Conservation (phyloP, 192 early-diverging fungal genomes). For the Anaeromyces robustus region DNA sequence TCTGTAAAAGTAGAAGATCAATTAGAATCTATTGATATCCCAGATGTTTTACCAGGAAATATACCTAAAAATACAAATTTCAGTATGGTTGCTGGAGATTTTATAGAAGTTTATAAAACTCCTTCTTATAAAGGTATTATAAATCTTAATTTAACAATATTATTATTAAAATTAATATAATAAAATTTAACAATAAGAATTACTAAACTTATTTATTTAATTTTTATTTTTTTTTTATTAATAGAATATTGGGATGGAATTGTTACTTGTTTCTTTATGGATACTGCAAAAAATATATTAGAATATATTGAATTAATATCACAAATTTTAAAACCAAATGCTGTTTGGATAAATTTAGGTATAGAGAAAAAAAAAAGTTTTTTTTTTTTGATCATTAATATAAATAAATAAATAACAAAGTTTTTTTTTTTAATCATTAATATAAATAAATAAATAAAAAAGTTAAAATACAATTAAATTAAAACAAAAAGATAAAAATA, state of each 20-base stretch:
- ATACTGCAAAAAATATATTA: constrained; percentile 85
- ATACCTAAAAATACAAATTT: constrained; percentile 60
- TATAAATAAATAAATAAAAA: background rate
- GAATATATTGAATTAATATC: constrained; percentile 75
- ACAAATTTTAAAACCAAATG: constrained; percentile 55
- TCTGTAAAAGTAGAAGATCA: constrained; percentile 36
- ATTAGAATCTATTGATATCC: constrained; percentile 50
- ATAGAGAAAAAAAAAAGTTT: too few species aligned
- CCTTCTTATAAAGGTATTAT: constrained; percentile 28
- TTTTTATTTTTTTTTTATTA: too few species aligned
- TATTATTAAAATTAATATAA: background rate
- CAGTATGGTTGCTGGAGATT: constrained; percentile 96
- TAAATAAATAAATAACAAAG: too few species aligned
- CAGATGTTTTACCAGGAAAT: constrained; percentile 59
- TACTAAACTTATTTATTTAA: too few species aligned
- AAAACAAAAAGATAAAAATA: constrained; percentile 2
- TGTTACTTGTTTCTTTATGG: constrained; percentile 94
- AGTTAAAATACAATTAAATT: background rate
- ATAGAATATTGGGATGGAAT: constrained; percentile 65
- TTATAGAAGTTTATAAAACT: constrained; percentile 70
- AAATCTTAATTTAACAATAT: background rate
- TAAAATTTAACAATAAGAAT: background rate
- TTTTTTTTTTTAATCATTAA: too few species aligned
- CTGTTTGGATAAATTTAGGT: constrained; percentile 72
- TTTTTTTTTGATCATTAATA: too few species aligned